These are phyloP conservation scores for Alternaria postmessia DNA, from an alignment of 2,329 filamentous ascomycete species.

Conservation along the genomic window DNA sequence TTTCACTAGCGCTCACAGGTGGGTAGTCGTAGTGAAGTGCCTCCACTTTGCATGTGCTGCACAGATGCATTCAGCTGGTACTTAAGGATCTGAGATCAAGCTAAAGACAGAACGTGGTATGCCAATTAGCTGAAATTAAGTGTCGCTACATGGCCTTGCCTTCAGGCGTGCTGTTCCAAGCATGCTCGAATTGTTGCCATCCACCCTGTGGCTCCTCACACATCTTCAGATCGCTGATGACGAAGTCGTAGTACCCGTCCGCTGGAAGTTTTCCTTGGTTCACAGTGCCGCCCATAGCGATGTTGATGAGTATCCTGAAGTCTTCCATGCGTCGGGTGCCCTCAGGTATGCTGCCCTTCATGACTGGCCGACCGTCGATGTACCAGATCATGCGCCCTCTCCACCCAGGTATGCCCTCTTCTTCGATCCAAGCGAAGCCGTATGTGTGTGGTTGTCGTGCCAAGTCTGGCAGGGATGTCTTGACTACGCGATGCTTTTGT, in stretches of 20 bases:
- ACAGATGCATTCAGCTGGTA: neutral
- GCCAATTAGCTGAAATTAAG: neutral
- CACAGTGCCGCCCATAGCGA: constrained; percentile 70
- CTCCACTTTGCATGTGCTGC: neutral
- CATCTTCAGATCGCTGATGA: constrained; percentile 63
- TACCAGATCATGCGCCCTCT: constrained; percentile 65
- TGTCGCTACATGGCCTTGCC: constrained; percentile 40
- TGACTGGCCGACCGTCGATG: constrained; percentile 64
- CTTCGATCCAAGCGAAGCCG: constrained; percentile 66
- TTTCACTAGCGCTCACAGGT: neutral
- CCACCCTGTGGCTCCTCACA: constrained; percentile 63
- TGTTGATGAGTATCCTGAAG: constrained; percentile 65
- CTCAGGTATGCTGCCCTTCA: constrained; percentile 63
- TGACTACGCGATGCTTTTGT: constrained; percentile 64
- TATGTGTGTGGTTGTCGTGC: constrained; percentile 58
- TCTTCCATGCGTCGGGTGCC: constrained; percentile 65
- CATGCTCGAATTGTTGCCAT: constrained; percentile 63
- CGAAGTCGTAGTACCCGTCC: constrained; percentile 65
- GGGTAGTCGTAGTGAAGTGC: neutral
- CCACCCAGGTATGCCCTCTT: constrained; percentile 52
- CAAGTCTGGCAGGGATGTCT: constrained; percentile 61
- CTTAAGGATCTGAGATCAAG: neutral
- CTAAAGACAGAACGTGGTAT: neutral
- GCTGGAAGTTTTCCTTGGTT: constrained; percentile 61
- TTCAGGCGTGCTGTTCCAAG: constrained; percentile 55